A percentile compares a stretch with the other conserved stretches of the same genome.
phyloP scores from a whole-genome alignment of 225 moss, liverwort and hornwort species.

The Climacium dendroides region DNA sequence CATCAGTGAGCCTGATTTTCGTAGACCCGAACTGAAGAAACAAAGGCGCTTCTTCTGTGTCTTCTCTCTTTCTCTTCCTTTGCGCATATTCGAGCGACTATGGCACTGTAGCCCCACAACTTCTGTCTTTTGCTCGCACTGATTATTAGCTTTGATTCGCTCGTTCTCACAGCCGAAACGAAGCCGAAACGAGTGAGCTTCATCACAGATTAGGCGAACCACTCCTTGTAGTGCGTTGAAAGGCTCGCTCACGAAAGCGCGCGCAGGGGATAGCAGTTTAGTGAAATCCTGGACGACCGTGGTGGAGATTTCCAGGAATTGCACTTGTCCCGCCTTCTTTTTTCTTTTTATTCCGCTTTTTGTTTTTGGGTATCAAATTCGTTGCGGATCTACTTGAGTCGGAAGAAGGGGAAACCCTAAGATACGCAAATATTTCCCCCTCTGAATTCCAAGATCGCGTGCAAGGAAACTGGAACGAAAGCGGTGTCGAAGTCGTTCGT shows the following conservation, averaged over 20 bases:
- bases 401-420: not conserved
- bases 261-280: too few relatives aligned
- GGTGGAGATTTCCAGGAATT: not conserved
- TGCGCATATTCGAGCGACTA: not conserved
- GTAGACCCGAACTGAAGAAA: not conserved
- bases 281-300: not conserved
- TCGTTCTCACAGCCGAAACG: not conserved
- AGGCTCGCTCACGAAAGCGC: not conserved
- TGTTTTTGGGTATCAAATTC: not conserved
- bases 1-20: not conserved
- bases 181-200: not conserved
- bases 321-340: too few relatives aligned
- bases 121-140: not conserved
- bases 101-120: not conserved
- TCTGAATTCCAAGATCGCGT: not conserved
- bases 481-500: not conserved
- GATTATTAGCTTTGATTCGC: not conserved
- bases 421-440: not conserved
- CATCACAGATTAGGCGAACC: not conserved
- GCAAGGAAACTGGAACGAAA: not conserved
- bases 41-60: not conserved
- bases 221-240: not conserved
- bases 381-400: not conserved
- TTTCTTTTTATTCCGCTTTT: not conserved
- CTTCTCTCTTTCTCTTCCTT: not conserved